Evolutionary conservation across 768 basidiomycete species (phyloP), one percentile per base, ranked within the genome.

Genomic region (Xanthoconium stramineum): DNA sequence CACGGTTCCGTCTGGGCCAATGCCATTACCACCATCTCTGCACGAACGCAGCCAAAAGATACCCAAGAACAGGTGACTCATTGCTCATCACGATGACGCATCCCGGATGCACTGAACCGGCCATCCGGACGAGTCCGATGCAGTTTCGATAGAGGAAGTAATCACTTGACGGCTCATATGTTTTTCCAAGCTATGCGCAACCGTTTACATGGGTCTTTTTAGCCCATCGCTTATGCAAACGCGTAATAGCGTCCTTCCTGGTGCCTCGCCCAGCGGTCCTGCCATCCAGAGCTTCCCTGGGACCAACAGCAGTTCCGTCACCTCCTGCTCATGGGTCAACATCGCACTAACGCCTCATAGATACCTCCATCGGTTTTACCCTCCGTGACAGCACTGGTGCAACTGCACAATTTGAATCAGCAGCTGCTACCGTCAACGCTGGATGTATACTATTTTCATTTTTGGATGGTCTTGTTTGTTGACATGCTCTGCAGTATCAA

Each of bases 1-100:
- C 15, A 28, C 11, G 17, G 11, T 42, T 14, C 43, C 28, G 33
- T 36, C 55, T 40, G 17, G 5, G 3, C 5, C 39, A 0, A 46
- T 47, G 29, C 4, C 32, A 55, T 50, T 8, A 20, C 24, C 13
- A 35, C 30, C 39, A 35, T 36, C 6, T n/a, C 24, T 32, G 1
- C 30, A 45, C 5, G n/a, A 52, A 52, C 6, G 17, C 32, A 14
- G 35, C 29, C 33, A 11, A 19, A 52, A 56, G 66, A 38, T 37
- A 69, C 68, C 57, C 50, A 17, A 29, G 17, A 42, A 17, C 17
- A 35, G 48, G 9, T 3, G 30, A 15, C 17, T 73, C 75, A 64
- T 90, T 91, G 68, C 86, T 88, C 14, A 91, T 65, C n/a, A 91
- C 69, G 2, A 92, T 89, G 1, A 75, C 88, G 57, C 90, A 92